These are phyloP conservation scores for Tetracladium setigerum DNA, from an alignment of 495 filamentous ascomycete genomes.

Conservation along the genomic window DNA sequence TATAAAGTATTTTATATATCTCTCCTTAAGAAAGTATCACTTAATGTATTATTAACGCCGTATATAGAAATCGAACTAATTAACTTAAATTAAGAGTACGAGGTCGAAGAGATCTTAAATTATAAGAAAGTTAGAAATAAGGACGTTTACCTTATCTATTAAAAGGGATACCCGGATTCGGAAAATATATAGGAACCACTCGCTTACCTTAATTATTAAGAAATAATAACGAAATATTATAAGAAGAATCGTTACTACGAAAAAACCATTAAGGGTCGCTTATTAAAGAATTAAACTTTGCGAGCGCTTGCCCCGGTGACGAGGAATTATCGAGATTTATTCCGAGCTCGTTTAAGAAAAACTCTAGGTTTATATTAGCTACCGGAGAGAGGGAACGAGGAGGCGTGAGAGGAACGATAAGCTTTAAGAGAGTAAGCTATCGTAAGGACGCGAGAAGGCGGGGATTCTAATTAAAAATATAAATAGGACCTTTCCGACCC, in stretches of 20 bases:
- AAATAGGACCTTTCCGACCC: too few species aligned
- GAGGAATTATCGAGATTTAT: too few species aligned
- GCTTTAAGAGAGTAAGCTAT: too few species aligned
- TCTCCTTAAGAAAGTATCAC: constrained; percentile 1
- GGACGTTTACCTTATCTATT: constrained; percentile 4
- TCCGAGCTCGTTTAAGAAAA: too few species aligned
- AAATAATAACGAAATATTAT: background rate
- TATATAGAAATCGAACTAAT: constrained; percentile 1
- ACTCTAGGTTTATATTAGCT: too few species aligned
- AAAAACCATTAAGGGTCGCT: too few species aligned
- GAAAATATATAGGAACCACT: constrained; percentile 2
- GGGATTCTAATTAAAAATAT: too few species aligned
- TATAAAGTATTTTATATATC: constrained; percentile 4
- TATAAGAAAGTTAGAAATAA: constrained; percentile 3
- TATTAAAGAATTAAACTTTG: too few species aligned
- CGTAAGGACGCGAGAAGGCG: too few species aligned
- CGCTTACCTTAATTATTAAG: background rate
- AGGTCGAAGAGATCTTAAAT: constrained; percentile 1
- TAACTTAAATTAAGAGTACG: background rate
- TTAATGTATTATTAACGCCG: constrained; percentile 2
- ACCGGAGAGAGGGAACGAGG: too few species aligned
- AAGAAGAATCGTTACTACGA: background rate
- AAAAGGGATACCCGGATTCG: background rate
- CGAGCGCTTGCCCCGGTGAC: too few species aligned
- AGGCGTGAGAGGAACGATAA: too few species aligned